Conservation (phyloP, 306 rosid genomes). For the Cajanus cajan region DNA sequence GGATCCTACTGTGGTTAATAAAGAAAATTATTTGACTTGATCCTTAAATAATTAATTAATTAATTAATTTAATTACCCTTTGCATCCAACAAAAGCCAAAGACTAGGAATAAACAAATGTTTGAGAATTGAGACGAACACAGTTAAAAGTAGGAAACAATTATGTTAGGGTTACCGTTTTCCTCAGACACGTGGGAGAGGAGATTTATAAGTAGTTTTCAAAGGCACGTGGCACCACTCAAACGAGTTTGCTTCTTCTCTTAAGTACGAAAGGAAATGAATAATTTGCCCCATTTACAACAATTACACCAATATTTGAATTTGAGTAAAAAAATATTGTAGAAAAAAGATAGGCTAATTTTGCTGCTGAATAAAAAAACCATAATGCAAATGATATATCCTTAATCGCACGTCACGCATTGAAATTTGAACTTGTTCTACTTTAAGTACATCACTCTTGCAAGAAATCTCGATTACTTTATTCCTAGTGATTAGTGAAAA, state of each 20-base stretch:
- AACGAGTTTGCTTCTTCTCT: constrained; percentile 15
- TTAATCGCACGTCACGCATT: not conserved
- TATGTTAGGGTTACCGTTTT: constrained; percentile 10
- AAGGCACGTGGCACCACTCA: constrained; percentile 19
- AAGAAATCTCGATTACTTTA: not conserved
- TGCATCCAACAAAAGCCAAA: not conserved
- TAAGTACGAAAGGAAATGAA: not conserved
- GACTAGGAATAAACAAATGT: not conserved
- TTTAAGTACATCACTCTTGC: not conserved
- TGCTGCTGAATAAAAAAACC: not conserved
- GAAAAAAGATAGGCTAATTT: not conserved
- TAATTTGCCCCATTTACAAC: not conserved
- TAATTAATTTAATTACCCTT: no score
- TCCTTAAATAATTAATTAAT: not conserved
- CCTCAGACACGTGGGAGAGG: constrained; percentile 10
- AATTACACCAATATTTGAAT: no score
- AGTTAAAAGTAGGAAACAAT: not conserved
- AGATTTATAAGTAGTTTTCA: no score
- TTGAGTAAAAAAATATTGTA: no score
- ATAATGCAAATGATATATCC: not conserved
- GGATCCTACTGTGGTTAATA: constrained; percentile 11
- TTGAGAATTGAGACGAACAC: not conserved
- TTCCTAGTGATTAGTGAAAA: not conserved
- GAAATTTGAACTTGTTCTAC: not conserved
- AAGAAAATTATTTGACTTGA: constrained; percentile 25